phyloP scores from a whole-genome alignment of 805 yeast genomes.

The Candida succiphila region DNA sequence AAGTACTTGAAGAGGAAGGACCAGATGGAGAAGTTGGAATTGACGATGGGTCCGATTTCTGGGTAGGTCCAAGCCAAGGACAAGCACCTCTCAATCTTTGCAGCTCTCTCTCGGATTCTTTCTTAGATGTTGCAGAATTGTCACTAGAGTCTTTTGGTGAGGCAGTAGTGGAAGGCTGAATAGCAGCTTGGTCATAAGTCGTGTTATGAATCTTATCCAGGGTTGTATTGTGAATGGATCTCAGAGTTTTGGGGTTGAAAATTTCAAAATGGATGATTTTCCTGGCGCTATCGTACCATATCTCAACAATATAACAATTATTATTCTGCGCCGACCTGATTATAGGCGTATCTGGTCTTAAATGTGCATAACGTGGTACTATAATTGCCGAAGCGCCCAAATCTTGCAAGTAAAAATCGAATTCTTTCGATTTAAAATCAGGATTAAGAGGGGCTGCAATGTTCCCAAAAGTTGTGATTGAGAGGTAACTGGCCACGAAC shows the following conservation, averaged over 20 bases:
- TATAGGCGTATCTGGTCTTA: constrained; percentile 19
- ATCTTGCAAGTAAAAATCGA: constrained; percentile 56
- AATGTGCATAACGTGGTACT: constrained; percentile 43
- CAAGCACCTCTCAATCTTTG: too few species aligned
- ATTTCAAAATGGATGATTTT: constrained; percentile 30
- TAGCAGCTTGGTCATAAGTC: too few species aligned
- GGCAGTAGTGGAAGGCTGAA: constrained; percentile 4
- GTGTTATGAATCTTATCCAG: constrained; percentile 7
- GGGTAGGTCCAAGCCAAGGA: neutral
- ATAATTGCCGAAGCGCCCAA: constrained; percentile 46
- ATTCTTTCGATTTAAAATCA: constrained; percentile 48
- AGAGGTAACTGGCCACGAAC: constrained; percentile 44
- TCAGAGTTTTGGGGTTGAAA: constrained; percentile 7
- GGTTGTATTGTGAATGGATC: constrained; percentile 10
- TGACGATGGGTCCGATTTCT: neutral
- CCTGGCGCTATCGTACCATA: constrained; percentile 33
- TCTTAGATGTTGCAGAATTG: too few species aligned
- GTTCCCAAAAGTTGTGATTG: constrained; percentile 43
- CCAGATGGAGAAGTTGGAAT: constrained; percentile 15
- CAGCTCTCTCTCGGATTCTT: too few species aligned
- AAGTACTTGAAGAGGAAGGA: constrained; percentile 22
- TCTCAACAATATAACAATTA: constrained; percentile 40
- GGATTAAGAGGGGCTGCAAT: constrained; percentile 67
- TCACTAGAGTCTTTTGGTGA: neutral
- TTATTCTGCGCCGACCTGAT: constrained; percentile 39